Evolutionary conservation across 495 filamentous ascomycete species (phyloP), one percentile per base, ranked within the genome.

Genomic region (Durotheca rogersii): DNA sequence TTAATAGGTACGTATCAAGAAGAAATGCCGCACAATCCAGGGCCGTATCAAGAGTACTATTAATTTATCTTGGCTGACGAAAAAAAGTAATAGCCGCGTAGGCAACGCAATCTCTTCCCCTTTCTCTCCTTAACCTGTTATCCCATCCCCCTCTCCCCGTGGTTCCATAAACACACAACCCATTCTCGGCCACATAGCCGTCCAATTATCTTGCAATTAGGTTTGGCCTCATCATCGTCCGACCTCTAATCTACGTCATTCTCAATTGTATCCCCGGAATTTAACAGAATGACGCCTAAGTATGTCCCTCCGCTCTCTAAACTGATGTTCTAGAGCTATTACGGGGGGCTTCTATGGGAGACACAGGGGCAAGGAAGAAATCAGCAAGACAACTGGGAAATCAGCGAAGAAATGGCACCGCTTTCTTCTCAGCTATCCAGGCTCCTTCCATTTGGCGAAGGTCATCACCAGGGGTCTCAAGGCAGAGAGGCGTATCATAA

Each of bases 381-480:
- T 30, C 9, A n/a, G 53, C 23, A 19, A 25, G 12, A 1, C 1
- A 0, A 30, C 12, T 5, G 6, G 33, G 11, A 1, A 10, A 15
- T 7, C 18, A 11, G 12, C 15, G 9, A 41, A 44, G 25, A 7
- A 48, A 2, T 32, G n/a, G n/a, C n/a, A 16, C 14, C 49, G 34
- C 5, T 39, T 39, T n/a, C 47, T 62, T 4, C 36, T 58, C 1
- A 45, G 49, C 11, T 16, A 58, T n/a, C 41, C 45, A 1, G 33
- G 51, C 14, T 48, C 50, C 0, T 49, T 44, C 16, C 59, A 54
- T n/a, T 6, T 52, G 10, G 16, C 54, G 1, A 55, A 58, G 7
- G 18, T 44, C 0, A n/a, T 58, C 1, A 7, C 21, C 3, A 48
- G 38, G 1, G 30, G 35, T 7, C 17, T 49, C 3, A 32, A 48